These are phyloP conservation scores for Gynandropsis gynandra DNA, from an alignment of 345 rosid genomes.

Conservation along the genomic window DNA sequence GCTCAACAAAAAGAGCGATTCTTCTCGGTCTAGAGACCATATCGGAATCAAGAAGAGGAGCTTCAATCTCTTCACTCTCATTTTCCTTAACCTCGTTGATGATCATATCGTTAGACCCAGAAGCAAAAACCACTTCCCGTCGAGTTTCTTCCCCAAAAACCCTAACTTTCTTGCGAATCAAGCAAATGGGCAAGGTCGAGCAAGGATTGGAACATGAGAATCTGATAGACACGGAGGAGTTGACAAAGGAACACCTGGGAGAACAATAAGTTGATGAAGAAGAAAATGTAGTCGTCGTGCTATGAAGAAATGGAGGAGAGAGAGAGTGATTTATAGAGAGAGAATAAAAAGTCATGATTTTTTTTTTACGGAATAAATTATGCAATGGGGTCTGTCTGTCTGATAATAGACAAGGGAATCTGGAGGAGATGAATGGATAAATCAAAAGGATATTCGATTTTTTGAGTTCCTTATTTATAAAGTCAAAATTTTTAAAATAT, in stretches of 20 bases:
- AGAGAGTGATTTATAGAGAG: conserved; percentile 48
- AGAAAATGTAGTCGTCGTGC: conserved; percentile 19
- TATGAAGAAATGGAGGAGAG: conserved; percentile 27
- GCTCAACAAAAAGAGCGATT: conserved; percentile 93
- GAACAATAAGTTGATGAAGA: conserved; percentile 17
- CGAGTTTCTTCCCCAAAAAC: conserved; percentile 7
- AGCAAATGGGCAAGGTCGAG: conserved; percentile 28
- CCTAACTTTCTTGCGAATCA: conserved; percentile 15
- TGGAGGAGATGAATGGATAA: conserved; percentile 9
- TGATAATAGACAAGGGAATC: conserved; percentile 3
- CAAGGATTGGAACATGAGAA: conserved; percentile 20
- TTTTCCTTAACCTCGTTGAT: conserved; percentile 42
- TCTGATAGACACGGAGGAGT: conserved; percentile 20
- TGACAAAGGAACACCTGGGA: conserved; percentile 15
- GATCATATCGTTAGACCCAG: conserved; percentile 40
- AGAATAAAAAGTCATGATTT: conserved; percentile 33
- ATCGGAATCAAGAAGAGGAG: conserved; percentile 45
- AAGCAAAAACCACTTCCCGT: conserved; percentile 17
- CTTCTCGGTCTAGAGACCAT: conserved; percentile 53
- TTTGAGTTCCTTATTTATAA: too few species aligned
- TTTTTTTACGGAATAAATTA: neutral
- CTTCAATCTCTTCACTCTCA: conserved; percentile 38
- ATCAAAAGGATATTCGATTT: conserved; percentile 17
- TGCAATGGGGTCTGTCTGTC: too few species aligned
- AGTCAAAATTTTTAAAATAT: too few species aligned